Evolutionary conservation across 148 eudicot species (phyloP), one percentile per base, ranked within the genome.

Genomic region (Rhododendron simsii): DNA sequence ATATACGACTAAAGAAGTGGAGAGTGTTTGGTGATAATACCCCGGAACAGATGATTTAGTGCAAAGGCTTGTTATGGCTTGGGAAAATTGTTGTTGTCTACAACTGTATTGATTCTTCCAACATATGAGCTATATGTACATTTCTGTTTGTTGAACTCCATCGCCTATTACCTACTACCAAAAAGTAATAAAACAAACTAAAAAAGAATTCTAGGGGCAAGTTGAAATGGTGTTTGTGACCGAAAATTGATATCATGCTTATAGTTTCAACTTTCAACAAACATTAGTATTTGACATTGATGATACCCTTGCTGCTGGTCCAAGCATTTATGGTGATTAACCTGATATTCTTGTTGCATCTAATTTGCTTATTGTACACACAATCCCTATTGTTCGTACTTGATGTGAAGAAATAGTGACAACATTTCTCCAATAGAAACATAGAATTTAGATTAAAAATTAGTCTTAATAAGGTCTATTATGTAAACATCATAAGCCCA

Each of bases 1-100:
- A n/a, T n/a, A n/a, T n/a, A n/a, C n/a, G n/a, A n/a, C n/a, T n/a
- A n/a, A n/a, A n/a, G n/a, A n/a, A n/a, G n/a, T n/a, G n/a, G n/a
- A n/a, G n/a, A n/a, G n/a, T n/a, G n/a, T n/a, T n/a, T n/a, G n/a
- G n/a, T n/a, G n/a, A n/a, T n/a, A n/a, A n/a, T n/a, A n/a, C n/a
- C n/a, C n/a, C n/a, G n/a, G n/a, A n/a, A n/a, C n/a, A n/a, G n/a
- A n/a, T n/a, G n/a, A n/a, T n/a, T n/a, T n/a, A n/a, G n/a, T n/a
- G n/a, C n/a, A n/a, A n/a, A n/a, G n/a, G n/a, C n/a, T n/a, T n/a
- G n/a, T n/a, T n/a, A n/a, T n/a, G n/a, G n/a, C n/a, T n/a, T 35
- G 99, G 96, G 85, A 96, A 96, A 89, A 93, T 96, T 89, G 94
- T 96, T 88, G 95, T 96, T 80, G 95, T 96, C 85, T 96, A 98